phyloP scores from a whole-genome alignment of 345 rosid species.

The Melaleuca alternifolia region DNA sequence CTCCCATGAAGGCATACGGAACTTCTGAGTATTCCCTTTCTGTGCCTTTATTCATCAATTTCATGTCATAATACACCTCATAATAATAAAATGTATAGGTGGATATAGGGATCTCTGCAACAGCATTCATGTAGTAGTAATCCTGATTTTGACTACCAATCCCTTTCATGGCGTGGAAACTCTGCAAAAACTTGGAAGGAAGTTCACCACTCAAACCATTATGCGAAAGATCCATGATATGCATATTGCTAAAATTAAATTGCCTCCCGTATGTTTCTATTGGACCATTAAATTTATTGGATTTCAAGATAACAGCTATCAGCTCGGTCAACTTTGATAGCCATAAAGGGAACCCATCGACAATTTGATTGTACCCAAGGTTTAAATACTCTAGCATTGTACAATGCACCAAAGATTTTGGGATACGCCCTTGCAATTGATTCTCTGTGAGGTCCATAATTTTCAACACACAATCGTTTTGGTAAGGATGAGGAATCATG shows the following conservation, averaged over 20 bases:
- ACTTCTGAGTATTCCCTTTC: not conserved
- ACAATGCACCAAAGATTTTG: not conserved
- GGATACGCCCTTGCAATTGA: not conserved
- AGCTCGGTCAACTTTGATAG: too few relatives aligned
- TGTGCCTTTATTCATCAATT: not conserved
- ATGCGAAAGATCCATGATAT: not conserved
- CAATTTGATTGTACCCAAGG: not conserved
- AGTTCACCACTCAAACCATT: not conserved
- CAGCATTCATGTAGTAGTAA: not conserved
- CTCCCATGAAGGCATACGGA: not conserved
- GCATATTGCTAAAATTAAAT: not conserved
- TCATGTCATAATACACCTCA: accelerated
- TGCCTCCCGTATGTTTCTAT: too few relatives aligned
- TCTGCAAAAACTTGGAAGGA: not conserved
- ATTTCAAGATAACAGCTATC: not conserved
- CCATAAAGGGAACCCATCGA: not conserved
- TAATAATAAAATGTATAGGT: too few relatives aligned
- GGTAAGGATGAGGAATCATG: not conserved
- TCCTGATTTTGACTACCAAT: accelerated
- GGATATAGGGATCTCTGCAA: accelerated
- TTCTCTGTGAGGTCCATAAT: not conserved
- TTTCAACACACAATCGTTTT: not conserved
- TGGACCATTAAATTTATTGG: not conserved
- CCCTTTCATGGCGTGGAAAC: not conserved
- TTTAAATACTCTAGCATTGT: not conserved